Evolutionary conservation across 2,329 filamentous ascomycete species (phyloP).

Genomic region (Aureobasidium sp.): DNA sequence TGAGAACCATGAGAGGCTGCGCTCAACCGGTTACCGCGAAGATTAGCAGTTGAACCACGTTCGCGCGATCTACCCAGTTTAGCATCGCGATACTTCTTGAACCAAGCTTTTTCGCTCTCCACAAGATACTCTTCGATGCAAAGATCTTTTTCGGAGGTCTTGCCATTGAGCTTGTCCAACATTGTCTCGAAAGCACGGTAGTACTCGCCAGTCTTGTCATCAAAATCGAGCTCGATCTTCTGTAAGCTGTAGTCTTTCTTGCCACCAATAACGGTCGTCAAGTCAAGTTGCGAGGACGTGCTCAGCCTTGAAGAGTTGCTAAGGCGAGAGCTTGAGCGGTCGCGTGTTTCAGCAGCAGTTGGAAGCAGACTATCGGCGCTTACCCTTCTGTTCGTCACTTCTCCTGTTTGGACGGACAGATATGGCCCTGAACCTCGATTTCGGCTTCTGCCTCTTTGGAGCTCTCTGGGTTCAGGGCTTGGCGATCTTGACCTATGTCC

Average conservation of each 20-base stretch:
- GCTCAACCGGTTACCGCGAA: background rate
- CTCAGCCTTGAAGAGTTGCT: background rate
- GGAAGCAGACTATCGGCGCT: constrained; percentile 1
- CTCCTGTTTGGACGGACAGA: background rate
- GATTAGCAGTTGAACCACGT: constrained; percentile 26
- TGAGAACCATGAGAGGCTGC: background rate
- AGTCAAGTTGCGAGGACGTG: constrained; percentile 1
- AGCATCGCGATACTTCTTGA: constrained; percentile 51
- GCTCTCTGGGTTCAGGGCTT: background rate
- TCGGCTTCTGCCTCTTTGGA: background rate
- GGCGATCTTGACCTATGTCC: background rate
- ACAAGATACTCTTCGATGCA: constrained; percentile 59
- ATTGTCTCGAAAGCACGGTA: constrained; percentile 50
- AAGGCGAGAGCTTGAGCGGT: background rate
- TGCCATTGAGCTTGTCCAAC: constrained; percentile 46
- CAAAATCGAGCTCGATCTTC: constrained; percentile 37
- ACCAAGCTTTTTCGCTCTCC: constrained; percentile 61
- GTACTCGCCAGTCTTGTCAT: constrained; percentile 54
- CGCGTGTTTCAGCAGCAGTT: background rate
- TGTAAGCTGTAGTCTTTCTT: background rate
- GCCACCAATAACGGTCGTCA: background rate
- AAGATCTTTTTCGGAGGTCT: constrained; percentile 48
- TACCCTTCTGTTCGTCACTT: background rate
- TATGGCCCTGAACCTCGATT: background rate
- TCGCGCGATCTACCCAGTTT: constrained; percentile 28